phyloP scores from a whole-genome alignment of 2,329 filamentous ascomycete species.

The Aspergillus tanneri region DNA sequence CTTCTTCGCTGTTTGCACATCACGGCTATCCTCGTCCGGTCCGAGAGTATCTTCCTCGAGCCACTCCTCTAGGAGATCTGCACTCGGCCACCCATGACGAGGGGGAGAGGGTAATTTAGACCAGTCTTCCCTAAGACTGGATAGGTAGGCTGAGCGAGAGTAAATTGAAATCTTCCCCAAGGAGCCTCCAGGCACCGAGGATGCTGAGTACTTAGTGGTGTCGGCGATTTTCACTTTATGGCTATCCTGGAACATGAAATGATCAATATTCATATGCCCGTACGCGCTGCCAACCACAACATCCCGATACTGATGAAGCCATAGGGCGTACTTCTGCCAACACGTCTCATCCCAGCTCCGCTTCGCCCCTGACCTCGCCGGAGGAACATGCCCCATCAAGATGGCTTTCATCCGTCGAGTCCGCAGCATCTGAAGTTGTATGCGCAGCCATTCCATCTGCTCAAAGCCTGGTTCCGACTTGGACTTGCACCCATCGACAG shows the following conservation, averaged over 20 bases:
- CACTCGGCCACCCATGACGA: conserved; percentile 15
- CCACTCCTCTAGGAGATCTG: conserved; percentile 12
- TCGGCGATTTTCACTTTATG: conserved; percentile 66
- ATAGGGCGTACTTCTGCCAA: conserved; percentile 96
- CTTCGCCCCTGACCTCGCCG: conserved; percentile 81
- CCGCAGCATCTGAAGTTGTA: conserved; percentile 82
- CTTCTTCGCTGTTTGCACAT: conserved; percentile 41
- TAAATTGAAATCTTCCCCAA: conserved; percentile 44
- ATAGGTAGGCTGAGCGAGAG: conserved; percentile 76
- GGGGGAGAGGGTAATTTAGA: conserved; percentile 65
- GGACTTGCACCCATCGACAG: conserved; percentile 81
- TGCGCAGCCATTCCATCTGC: conserved; percentile 92
- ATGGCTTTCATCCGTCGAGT: conserved; percentile 89
- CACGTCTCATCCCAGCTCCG: conserved; percentile 92
- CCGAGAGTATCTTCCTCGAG: conserved; percentile 7
- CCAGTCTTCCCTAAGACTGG: conserved; percentile 76
- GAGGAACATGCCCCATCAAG: conserved; percentile 89
- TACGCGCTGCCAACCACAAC: conserved; percentile 77
- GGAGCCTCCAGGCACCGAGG: conserved; percentile 16
- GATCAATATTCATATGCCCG: conserved; percentile 98
- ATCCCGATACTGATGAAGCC: conserved; percentile 87
- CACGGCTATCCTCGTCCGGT: conserved; percentile 16
- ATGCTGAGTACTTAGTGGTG: conserved; percentile 20
- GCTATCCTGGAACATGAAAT: conserved; percentile 89
- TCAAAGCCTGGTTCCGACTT: conserved; percentile 84